Base-by-base conservation (phyloP, 257 asterid species). In the Solanum boliviense region DNA sequence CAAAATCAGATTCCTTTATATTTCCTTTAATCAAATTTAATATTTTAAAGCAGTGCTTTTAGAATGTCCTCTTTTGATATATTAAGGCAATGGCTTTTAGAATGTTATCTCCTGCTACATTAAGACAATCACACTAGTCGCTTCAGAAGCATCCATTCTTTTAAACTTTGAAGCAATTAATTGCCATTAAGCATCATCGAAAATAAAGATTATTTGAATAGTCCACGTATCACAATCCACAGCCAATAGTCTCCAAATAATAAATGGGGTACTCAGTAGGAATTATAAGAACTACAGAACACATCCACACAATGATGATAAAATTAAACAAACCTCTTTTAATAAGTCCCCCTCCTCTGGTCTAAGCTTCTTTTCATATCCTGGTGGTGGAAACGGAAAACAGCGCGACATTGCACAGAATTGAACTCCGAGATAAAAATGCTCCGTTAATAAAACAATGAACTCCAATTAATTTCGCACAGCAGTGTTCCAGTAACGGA, bases 321-420 rank as follows among this genome's bases (percentile, higher is more conserved):
- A 62, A 36, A 52, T 91, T 52, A 84, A 88, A 89, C 93, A 87
- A 88, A 96, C 98, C 98, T 96, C 95, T 93, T 92, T 92, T 87
- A 92, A 81, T 84, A 91, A 72, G 91, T 90, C 92, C 87, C 91
- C 90, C 89, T 94, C 98, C 83, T 94, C 95, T 7, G 93, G 92
- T 88, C 78, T 89, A 86, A 89, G 94, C 93, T 95, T 87, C 92
- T 92, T 94, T 90, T 94, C 96, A 91, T 95, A 95, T 92, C 98
- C 99, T 20, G 96, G 95, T 79, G 98, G 99, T 87, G 98, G 98
- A 94, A 95, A 96, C 21, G 98, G 98, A 90, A 94, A 95, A 94
- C 99, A 96, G 91, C 98, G 99, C 89, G 99, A 96, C 99, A 96
- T 96, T 92, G 96, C 94, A 93, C 93, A 86, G 88, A 92, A 91